Conservation (phyloP, 169 alveolate species). For the Besnoitia besnoiti region DNA sequence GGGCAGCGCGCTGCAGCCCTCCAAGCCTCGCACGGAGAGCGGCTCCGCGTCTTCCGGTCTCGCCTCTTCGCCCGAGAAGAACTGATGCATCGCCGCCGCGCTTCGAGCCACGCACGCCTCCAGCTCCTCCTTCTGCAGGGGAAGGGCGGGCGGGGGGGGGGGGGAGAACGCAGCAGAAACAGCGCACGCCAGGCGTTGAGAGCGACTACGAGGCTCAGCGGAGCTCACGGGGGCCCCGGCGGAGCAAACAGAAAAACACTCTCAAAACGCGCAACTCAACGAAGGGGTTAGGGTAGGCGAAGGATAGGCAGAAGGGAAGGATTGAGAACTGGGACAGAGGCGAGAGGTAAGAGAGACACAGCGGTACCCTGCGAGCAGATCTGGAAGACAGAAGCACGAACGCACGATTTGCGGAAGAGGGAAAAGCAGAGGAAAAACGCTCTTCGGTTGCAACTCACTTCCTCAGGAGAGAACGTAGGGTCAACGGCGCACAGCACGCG, state of each 20-base stretch:
- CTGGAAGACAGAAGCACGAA: too few species aligned
- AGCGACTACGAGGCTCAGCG: too few species aligned
- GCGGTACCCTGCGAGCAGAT: not conserved
- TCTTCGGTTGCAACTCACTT: not conserved
- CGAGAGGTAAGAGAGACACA: not conserved
- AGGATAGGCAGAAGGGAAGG: not conserved
- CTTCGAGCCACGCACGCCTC: not conserved
- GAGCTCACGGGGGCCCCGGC: too few species aligned
- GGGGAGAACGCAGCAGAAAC: too few species aligned
- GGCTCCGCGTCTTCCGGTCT: not conserved
- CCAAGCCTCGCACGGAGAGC: too few species aligned
- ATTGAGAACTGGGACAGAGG: not conserved
- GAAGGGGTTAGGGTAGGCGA: not conserved
- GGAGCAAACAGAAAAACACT: not conserved
- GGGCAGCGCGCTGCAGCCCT: not conserved
- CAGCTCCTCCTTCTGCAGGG: not conserved
- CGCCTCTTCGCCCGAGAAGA: not conserved
- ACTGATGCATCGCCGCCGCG: not conserved
- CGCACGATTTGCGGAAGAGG: too few species aligned
- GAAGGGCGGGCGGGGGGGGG: not conserved
- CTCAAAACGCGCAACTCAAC: too few species aligned
- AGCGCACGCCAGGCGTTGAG: not conserved
- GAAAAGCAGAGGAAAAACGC: not conserved
- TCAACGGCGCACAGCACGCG: not conserved
- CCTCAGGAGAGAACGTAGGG: not conserved